A percentile compares a stretch with the other conserved stretches of the same genome.
These are phyloP conservation scores for Adansonia digitata DNA, from an alignment of 345 rosid species.

Conservation along the genomic window DNA sequence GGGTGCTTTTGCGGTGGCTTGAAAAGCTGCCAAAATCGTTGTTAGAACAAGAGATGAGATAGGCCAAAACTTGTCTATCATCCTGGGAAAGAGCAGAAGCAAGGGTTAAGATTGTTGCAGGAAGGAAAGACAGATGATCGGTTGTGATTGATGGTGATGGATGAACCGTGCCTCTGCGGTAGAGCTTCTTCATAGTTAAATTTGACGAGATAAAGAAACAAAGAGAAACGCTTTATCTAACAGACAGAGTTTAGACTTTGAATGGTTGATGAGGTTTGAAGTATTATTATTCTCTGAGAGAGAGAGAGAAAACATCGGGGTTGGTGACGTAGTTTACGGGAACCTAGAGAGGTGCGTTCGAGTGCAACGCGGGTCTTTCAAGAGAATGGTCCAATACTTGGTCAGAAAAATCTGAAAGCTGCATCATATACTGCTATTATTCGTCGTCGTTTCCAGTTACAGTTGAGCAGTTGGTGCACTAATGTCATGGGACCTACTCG, in stretches of 20 bases:
- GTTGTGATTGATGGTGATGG: constrained; percentile 49
- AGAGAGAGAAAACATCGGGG: not conserved
- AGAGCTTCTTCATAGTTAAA: constrained; percentile 64
- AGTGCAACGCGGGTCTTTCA: not conserved
- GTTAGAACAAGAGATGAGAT: constrained; percentile 51
- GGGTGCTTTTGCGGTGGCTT: constrained; percentile 1
- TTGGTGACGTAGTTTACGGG: constrained; percentile 2
- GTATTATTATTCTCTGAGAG: not conserved
- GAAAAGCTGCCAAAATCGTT: constrained; percentile 5
- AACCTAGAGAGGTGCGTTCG: not conserved
- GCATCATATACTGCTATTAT: not conserved
- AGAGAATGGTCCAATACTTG: not conserved
- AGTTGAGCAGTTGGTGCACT: not conserved
- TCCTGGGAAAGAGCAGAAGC: constrained; percentile 55
- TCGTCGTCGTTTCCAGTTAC: not conserved
- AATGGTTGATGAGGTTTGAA: not conserved
- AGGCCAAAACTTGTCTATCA: constrained; percentile 60
- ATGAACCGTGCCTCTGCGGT: constrained; percentile 65
- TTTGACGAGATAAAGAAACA: not conserved
- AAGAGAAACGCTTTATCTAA: not conserved
- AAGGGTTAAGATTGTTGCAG: constrained; percentile 70
- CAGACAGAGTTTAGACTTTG: not conserved
- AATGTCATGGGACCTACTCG: not conserved
- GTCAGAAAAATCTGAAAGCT: not conserved
- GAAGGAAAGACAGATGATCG: constrained; percentile 58